Conservation (phyloP, 306 rosid genomes). For the Malus orientalis region DNA sequence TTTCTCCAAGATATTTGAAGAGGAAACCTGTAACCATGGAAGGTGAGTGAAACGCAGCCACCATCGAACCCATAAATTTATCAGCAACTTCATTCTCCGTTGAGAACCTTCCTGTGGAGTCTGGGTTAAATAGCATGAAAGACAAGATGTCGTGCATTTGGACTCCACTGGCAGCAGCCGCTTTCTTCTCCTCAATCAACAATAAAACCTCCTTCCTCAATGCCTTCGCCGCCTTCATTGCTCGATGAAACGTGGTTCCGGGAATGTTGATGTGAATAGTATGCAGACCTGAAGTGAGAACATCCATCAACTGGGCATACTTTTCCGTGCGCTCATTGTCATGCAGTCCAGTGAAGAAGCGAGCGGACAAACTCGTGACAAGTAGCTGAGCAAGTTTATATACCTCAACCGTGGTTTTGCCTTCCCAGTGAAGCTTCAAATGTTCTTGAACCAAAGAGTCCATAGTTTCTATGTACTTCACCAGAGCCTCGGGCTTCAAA, state of each 20-base stretch:
- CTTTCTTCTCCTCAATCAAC: constrained; percentile 4
- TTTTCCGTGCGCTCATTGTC: not conserved
- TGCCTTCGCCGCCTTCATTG: not conserved
- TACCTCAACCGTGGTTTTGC: not conserved
- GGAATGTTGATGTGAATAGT: not conserved
- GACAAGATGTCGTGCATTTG: not conserved
- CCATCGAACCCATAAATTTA: not conserved
- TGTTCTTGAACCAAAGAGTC: constrained; percentile 1
- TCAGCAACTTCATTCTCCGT: constrained; percentile 5
- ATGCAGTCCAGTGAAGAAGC: constrained; percentile 3
- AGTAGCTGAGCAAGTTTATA: constrained; percentile 1
- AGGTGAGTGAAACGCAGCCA: not conserved
- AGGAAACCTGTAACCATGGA: constrained; percentile 8
- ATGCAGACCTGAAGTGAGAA: not conserved
- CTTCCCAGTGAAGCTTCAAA: not conserved
- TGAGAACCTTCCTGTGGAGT: not conserved
- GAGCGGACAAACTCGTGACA: not conserved
- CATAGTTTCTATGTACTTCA: not conserved
- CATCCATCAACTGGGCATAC: not conserved
- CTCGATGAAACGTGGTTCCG: not conserved
- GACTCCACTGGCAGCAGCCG: not conserved
- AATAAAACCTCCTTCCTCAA: not conserved
- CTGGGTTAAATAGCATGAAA: not conserved
- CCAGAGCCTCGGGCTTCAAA: not conserved
- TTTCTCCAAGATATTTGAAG: constrained; percentile 35